Base-by-base conservation (phyloP, 148 eudicot genomes). In the Hydrangea macrophylla region DNA sequence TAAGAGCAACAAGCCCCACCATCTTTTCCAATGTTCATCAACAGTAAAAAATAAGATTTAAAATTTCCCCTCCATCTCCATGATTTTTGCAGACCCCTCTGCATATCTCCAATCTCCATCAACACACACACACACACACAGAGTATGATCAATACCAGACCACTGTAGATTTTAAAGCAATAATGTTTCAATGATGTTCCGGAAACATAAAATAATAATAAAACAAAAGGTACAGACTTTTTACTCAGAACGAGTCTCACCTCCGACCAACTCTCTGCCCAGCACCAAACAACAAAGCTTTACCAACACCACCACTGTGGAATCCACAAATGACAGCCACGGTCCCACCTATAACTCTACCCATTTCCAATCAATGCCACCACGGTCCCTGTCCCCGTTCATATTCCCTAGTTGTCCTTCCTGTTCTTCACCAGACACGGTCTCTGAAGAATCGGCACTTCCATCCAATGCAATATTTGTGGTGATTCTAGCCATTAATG, bases 311-410 rank as follows among this genome's bases (percentile, higher is more conserved):
- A 7, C 98, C 97, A 0, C 89, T 78, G 26, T 78, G 92, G 64
- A 93, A 90, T 27, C 96, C 98, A 75, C 83, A 90, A 66, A 81
- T 81, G 27, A 93, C 73, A 31, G 93, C 98, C 62, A 82, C 90
- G 8, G 95, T 70, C 36, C 96, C 98, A 57, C 98, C 97, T 31
- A 94, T 45, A 39, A 82, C 81, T n/a, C n/a, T 32, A 94, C 55
- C 95, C 85, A 82, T 65, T 80, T 94, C 98, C 95, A 88, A 56
- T 88, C 89, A 7, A 94, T 70, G n/a, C 86, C 88, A 65, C 75
- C 70, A 3, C 61, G 69, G 25, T 61, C 74, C 25, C 67, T 66
- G 13, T 51, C 58, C 40, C 56, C 8, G 50, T 58, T 53, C 30
- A 55, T 40, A 54, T 56, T 22, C 53, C n/a, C 53, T 7, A 7